phyloP scores from a whole-genome alignment of 2,329 filamentous ascomycete genomes.

The Fusarium napiforme region DNA sequence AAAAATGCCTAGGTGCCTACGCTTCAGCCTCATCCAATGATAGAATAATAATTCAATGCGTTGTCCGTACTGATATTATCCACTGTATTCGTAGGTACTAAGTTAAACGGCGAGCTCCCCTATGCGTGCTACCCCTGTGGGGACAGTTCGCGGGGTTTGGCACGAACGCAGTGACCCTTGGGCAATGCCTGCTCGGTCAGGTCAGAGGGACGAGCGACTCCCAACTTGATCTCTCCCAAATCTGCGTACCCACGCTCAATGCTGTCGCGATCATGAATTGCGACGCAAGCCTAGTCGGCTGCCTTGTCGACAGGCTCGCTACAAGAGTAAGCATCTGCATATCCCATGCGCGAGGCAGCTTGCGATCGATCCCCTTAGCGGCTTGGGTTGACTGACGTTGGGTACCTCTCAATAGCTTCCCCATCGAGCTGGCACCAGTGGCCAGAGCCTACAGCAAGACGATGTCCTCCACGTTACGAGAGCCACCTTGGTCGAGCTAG shows the following conservation, averaged over 20 bases:
- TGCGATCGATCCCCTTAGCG: background rate
- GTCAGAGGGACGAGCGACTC: conserved; percentile 1
- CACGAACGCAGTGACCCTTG: conserved; percentile 28
- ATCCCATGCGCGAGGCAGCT: background rate
- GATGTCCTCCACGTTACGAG: conserved; percentile 70
- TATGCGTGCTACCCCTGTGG: conserved; percentile 32
- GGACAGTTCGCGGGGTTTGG: conserved; percentile 38
- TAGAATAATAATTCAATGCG: background rate
- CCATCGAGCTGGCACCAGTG: conserved; percentile 69
- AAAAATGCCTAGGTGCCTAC: background rate
- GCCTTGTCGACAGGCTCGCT: conserved; percentile 70
- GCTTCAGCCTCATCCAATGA: background rate
- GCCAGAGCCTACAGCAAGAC: conserved; percentile 68
- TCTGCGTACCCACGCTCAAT: conserved; percentile 30
- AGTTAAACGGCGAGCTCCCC: conserved; percentile 12
- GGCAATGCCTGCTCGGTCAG: background rate
- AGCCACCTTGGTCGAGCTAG: conserved; percentile 70
- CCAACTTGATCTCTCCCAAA: conserved; percentile 28
- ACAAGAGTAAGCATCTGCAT: conserved; percentile 61
- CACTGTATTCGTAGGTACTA: background rate
- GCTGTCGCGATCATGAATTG: conserved; percentile 61
- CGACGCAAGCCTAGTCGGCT: conserved; percentile 69
- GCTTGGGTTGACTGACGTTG: conserved; percentile 24
- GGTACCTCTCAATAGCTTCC: conserved; percentile 68
- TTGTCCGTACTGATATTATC: background rate